Conservation (phyloP, 768 basidiomycete species). For the Wakefieldia striispora region DNA sequence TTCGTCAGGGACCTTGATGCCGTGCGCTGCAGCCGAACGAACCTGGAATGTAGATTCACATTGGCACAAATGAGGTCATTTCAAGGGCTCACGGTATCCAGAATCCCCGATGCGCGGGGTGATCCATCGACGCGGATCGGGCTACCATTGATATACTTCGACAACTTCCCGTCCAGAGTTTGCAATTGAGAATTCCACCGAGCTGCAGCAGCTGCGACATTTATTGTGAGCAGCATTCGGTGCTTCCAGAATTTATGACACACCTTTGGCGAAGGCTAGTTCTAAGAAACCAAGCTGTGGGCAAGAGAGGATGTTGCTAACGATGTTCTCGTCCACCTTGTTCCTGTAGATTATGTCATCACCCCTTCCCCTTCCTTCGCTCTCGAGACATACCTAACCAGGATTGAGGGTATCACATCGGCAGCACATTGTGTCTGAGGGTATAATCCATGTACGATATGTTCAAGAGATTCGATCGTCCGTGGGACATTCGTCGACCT, state of each 20-base stretch:
- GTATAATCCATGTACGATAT: conserved; percentile 73
- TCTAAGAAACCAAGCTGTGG: conserved; percentile 63
- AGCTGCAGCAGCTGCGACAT: conserved; percentile 54
- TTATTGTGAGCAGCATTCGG: neutral
- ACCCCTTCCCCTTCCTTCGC: neutral
- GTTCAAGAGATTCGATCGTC: conserved; percentile 72
- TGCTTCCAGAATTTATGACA: neutral
- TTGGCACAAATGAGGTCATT: neutral
- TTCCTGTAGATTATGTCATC: conserved; percentile 42
- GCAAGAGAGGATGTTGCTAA: conserved; percentile 68
- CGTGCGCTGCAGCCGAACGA: conserved; percentile 68
- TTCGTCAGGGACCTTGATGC: conserved; percentile 65
- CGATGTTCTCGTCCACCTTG: conserved; percentile 65
- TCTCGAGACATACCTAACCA: conserved; percentile 47
- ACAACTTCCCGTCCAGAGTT: conserved; percentile 61
- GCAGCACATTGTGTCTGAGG: conserved; percentile 48
- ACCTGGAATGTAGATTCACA: conserved; percentile 39
- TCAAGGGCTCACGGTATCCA: conserved; percentile 55
- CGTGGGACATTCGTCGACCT: conserved; percentile 77
- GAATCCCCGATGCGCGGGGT: conserved; percentile 70
- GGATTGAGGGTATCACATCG: conserved; percentile 46
- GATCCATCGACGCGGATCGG: conserved; percentile 73
- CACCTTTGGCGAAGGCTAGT: conserved; percentile 63
- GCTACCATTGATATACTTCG: conserved; percentile 64
- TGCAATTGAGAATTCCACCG: conserved; percentile 61